Percentiles rank a stretch among this genome's conserved stretches.
Evolutionary conservation across 371 early-diverging fungal species (phyloP).

Genomic region (Saksenaea oblongispora): DNA sequence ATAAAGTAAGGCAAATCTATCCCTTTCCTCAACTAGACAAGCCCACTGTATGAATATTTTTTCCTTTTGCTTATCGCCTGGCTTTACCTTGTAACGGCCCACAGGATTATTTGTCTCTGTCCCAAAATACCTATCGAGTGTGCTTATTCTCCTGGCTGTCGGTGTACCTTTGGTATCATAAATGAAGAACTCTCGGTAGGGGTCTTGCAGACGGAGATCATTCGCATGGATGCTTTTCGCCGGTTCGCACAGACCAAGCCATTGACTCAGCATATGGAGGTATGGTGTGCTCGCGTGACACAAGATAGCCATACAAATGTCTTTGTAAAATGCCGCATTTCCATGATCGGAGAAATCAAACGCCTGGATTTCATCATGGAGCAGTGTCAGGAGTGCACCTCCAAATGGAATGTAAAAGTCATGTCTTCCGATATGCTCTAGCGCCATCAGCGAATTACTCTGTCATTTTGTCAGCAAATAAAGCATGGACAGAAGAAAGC

Average conservation of each 20-base stretch:
- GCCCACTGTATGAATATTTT: not conserved
- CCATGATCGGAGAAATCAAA: constrained; percentile 28
- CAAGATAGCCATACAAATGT: constrained; percentile 36
- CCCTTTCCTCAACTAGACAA: constrained; percentile 19
- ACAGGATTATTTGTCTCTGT: not conserved
- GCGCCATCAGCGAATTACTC: not conserved
- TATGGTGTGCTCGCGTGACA: constrained; percentile 53
- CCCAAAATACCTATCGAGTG: not conserved
- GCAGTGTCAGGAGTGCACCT: constrained; percentile 34
- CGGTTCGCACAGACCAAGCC: constrained; percentile 40
- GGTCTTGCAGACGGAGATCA: constrained; percentile 25
- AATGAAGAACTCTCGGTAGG: constrained; percentile 53
- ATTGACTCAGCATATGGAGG: constrained; percentile 46
- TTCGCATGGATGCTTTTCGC: constrained; percentile 5
- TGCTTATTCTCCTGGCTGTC: constrained; percentile 18
- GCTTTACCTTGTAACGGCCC: not conserved
- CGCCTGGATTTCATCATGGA: constrained; percentile 32
- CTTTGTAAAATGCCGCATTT: constrained; percentile 34
- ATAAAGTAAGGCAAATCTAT: constrained; percentile 29
- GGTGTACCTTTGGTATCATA: constrained; percentile 13
- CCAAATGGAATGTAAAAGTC: constrained; percentile 51
- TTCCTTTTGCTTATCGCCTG: not conserved
- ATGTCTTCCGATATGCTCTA: constrained; percentile 1
- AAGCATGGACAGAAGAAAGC: not conserved
- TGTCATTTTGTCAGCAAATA: not conserved